Conservation (phyloP, 2,329 filamentous ascomycete species). For the Fonsecaea monophora region DNA sequence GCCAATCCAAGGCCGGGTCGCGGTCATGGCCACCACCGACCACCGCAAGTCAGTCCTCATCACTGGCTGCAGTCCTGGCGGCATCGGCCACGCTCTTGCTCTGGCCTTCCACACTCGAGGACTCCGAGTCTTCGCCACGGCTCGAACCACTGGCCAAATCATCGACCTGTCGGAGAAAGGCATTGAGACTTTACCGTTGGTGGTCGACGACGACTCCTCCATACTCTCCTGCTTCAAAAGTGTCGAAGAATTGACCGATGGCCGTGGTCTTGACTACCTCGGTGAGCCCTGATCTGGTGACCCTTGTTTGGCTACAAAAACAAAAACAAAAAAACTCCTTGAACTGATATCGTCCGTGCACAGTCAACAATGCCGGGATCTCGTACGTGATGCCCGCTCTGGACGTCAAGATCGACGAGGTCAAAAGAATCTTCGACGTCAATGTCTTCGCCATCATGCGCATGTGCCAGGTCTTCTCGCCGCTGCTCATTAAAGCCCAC, state of each 20-base stretch:
- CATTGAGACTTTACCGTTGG: slow-evolving; percentile 41
- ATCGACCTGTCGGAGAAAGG: slow-evolving; percentile 27
- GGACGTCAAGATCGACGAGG: slow-evolving; percentile 43
- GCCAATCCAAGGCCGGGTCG: not conserved
- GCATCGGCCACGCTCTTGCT: slow-evolving; percentile 50
- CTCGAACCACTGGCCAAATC: slow-evolving; percentile 40
- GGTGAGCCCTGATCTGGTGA: slow-evolving; percentile 10
- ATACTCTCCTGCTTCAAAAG: slow-evolving; percentile 23
- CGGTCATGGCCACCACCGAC: slow-evolving; percentile 24
- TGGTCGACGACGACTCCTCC: slow-evolving; percentile 41
- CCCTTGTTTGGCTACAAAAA: too few species aligned
- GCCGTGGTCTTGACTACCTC: slow-evolving; percentile 37
- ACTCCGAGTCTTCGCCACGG: slow-evolving; percentile 50
- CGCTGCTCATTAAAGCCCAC: slow-evolving; percentile 37
- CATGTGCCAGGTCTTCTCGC: slow-evolving; percentile 47
- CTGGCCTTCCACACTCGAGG: slow-evolving; percentile 46
- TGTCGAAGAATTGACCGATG: slow-evolving; percentile 28
- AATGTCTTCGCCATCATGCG: slow-evolving; percentile 46
- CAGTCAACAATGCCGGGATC: slow-evolving; percentile 38
- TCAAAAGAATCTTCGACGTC: slow-evolving; percentile 45
- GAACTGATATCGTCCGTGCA: not conserved
- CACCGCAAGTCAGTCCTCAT: slow-evolving; percentile 36
- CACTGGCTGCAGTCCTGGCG: slow-evolving; percentile 53
- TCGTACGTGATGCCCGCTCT: slow-evolving; percentile 42
- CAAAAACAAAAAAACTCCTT: not conserved